These are phyloP conservation scores for Euphrasia confusa DNA, from an alignment of 257 asterid genomes.

Conservation along the genomic window DNA sequence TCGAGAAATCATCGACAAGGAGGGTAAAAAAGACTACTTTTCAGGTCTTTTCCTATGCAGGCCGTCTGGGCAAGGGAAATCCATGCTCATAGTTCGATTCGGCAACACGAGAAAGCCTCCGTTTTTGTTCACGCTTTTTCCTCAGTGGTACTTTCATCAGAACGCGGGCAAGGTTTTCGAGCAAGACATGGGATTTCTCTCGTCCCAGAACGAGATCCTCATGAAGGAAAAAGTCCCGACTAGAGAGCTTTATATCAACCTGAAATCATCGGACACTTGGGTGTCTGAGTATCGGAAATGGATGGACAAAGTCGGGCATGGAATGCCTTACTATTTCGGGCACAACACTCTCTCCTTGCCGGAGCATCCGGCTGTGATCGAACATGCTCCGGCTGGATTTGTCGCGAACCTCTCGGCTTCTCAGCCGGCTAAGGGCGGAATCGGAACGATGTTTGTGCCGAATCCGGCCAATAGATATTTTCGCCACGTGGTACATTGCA, in stretches of 20 bases:
- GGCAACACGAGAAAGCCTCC: conserved; percentile 60
- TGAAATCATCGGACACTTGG: conserved; percentile 84
- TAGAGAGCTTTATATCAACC: conserved; percentile 56
- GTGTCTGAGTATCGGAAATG: conserved; percentile 80
- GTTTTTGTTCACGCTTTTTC: conserved; percentile 44
- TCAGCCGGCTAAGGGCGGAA: conserved; percentile 92
- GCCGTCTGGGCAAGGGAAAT: conserved; percentile 91
- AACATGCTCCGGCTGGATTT: conserved; percentile 97
- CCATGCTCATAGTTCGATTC: conserved; percentile 91
- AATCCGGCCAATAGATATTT: conserved; percentile 71
- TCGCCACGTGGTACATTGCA: conserved; percentile 81
- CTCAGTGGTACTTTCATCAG: conserved; percentile 79
- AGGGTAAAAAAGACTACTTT: conserved; percentile 57
- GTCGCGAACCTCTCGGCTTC: conserved; percentile 72
- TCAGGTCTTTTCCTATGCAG: conserved; percentile 77
- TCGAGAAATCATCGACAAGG: conserved; percentile 54
- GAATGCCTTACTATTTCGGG: conserved; percentile 92
- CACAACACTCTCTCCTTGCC: conserved; percentile 68
- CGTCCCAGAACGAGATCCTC: conserved; percentile 83
- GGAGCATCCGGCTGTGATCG: conserved; percentile 61
- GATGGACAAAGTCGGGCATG: conserved; percentile 96
- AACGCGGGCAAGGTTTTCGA: conserved; percentile 88
- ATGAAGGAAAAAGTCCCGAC: conserved; percentile 85
- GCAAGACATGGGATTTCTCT: conserved; percentile 97
- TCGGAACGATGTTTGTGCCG: conserved; percentile 64